A percentile compares a stretch with the other conserved stretches of the same genome.
These are phyloP conservation scores for Salvia rosmarinus DNA, from an alignment of 257 asterid species.

Conservation along the genomic window DNA sequence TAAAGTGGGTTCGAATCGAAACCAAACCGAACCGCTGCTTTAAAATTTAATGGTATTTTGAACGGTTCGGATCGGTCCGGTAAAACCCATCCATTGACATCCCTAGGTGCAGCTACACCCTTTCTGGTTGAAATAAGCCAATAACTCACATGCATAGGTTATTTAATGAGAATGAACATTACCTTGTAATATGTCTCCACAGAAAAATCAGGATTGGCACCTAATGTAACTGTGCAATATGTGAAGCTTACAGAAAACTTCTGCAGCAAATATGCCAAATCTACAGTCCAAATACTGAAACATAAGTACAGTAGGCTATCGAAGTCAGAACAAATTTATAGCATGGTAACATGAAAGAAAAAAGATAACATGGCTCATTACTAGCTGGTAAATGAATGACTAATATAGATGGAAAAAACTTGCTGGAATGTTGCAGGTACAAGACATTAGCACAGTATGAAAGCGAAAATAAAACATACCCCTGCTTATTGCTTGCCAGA, in stretches of 20 bases:
- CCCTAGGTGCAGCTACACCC: background rate
- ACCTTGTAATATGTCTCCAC: conserved; percentile 95
- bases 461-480: conserved; percentile 1
- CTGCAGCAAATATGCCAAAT: conserved; percentile 93
- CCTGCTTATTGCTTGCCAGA: background rate
- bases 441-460: conserved; percentile 7
- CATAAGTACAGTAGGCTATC: conserved; percentile 39
- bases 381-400: background rate
- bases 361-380: conserved; percentile 22
- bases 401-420: conserved; percentile 12
- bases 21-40: no score
- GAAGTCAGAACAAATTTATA: conserved; percentile 30
- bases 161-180: conserved; percentile 22
- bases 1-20: no score
- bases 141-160: background rate
- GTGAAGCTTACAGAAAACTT: conserved; percentile 76
- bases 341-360: background rate
- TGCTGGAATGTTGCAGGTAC: background rate
- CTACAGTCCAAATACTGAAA: conserved; percentile 95
- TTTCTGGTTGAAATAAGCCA: conserved; percentile 12
- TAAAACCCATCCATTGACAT: no score
- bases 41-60: no score
- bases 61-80: no score
- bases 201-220: conserved; percentile 91
- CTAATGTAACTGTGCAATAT: conserved; percentile 91